Evolutionary conservation across 306 rosid species (phyloP).

Genomic region (Vigna nakashimae): DNA sequence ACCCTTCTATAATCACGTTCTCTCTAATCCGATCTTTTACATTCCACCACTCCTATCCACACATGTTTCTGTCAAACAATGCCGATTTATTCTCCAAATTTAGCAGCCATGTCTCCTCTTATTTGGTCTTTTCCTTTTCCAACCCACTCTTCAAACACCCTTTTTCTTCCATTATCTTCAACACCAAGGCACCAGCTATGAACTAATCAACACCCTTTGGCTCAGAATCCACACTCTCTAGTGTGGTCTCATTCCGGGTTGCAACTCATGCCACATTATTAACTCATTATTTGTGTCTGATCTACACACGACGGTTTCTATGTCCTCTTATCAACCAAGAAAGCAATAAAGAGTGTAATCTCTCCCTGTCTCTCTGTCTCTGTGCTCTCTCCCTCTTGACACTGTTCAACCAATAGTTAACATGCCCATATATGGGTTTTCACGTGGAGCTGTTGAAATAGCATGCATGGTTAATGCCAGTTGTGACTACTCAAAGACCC

Average conservation of each 20-base stretch:
- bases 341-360: not conserved
- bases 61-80: conserved; percentile 59
- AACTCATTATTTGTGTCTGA: conserved; percentile 24
- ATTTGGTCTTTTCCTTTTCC: conserved; percentile 45
- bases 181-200: conserved; percentile 25
- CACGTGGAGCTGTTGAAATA: conserved; percentile 62
- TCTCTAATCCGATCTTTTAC: conserved; percentile 7
- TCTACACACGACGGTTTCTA: conserved; percentile 22
- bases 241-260: conserved; percentile 41
- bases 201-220: conserved; percentile 5
- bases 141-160: conserved; percentile 24
- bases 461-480: conserved; percentile 64
- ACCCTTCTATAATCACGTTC: not conserved
- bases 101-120: conserved; percentile 47
- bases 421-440: conserved; percentile 48
- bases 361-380: conserved; percentile 12
- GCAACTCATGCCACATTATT: conserved; percentile 27
- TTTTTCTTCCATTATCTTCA: conserved; percentile 47
- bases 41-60: conserved; percentile 48
- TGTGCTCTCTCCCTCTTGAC: conserved; percentile 19
- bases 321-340: conserved; percentile 40
- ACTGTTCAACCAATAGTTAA: conserved; percentile 53
- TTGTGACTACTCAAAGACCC: conserved; percentile 68
- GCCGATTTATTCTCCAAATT: conserved; percentile 63
- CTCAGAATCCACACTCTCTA: conserved; percentile 25